Conservation (phyloP, 495 filamentous ascomycete species). For the Hypoxylon crocopeplum region DNA sequence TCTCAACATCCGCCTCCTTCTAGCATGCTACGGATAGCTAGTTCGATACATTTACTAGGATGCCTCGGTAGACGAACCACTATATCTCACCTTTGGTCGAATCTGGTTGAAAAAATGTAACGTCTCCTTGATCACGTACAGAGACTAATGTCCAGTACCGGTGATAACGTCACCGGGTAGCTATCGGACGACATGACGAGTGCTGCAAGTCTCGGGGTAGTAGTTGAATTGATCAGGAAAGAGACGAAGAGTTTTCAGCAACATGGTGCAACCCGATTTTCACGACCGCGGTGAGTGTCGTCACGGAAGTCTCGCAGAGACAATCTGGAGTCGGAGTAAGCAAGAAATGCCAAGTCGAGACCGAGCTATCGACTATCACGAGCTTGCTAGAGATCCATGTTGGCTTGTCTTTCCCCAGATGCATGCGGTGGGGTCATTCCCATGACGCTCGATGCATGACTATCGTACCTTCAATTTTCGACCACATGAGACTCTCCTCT, state of each 20-base stretch:
- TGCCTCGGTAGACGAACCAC: no score
- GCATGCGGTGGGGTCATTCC: slow-evolving; percentile 10
- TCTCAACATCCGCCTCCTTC: no score
- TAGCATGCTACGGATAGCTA: no score
- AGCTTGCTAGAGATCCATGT: slow-evolving; percentile 5
- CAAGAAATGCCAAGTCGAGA: background rate
- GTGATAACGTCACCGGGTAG: slow-evolving; percentile 2
- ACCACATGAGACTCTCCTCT: slow-evolving; percentile 8
- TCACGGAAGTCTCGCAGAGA: no score
- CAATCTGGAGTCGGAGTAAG: slow-evolving; percentile 12
- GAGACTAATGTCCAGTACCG: background rate
- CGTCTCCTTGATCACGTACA: slow-evolving; percentile 11
- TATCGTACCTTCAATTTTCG: background rate
- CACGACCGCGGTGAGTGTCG: no score
- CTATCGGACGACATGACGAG: background rate
- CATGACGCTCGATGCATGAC: slow-evolving; percentile 17
- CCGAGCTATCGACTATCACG: background rate
- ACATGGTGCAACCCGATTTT: background rate
- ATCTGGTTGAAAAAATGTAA: slow-evolving; percentile 9
- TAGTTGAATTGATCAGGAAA: no score
- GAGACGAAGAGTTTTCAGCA: background rate
- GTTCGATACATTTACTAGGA: no score
- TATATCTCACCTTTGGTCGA: no score
- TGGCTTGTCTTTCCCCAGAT: slow-evolving; percentile 7
- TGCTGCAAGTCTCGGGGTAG: no score